A percentile compares a stretch with the other conserved stretches of the same genome.
These are phyloP conservation scores for Anisodus tanguticus DNA, from an alignment of 257 asterid species.

Conservation along the genomic window DNA sequence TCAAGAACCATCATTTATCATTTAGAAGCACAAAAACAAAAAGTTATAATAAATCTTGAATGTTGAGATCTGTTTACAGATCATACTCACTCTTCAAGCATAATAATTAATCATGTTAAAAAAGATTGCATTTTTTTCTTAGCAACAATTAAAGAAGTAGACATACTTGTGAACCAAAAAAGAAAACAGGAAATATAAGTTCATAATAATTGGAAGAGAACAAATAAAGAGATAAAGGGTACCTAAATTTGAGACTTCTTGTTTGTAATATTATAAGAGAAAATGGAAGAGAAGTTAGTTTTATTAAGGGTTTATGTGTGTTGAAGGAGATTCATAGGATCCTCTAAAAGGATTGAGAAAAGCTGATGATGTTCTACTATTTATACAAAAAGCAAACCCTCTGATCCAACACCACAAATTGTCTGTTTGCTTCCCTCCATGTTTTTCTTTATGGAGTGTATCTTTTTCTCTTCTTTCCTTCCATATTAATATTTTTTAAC, in stretches of 20 bases:
- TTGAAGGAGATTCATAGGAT: conserved; percentile 26
- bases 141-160: not conserved
- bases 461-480: not conserved
- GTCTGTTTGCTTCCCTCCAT: not conserved
- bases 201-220: not conserved
- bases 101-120: not conserved
- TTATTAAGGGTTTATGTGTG: not conserved
- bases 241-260: conserved; percentile 23
- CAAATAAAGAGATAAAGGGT: not conserved
- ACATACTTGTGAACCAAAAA: not conserved
- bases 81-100: conserved; percentile 23
- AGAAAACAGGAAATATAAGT: not conserved
- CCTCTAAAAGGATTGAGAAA: conserved; percentile 20
- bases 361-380: conserved; percentile 26
- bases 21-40: not conserved
- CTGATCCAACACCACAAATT: not conserved
- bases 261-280: not conserved
- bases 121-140: not conserved
- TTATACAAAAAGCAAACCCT: not conserved
- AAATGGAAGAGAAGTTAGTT: not conserved
- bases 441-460: no score
- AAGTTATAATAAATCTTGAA: not conserved
- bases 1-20: not conserved
- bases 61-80: conserved; percentile 13
- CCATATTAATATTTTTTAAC: not conserved